A percentile compares a stretch with the other conserved stretches of the same genome.
Evolutionary conservation across 2,329 filamentous ascomycete genomes (phyloP).

Genomic region (Talaromyces atroroseus): DNA sequence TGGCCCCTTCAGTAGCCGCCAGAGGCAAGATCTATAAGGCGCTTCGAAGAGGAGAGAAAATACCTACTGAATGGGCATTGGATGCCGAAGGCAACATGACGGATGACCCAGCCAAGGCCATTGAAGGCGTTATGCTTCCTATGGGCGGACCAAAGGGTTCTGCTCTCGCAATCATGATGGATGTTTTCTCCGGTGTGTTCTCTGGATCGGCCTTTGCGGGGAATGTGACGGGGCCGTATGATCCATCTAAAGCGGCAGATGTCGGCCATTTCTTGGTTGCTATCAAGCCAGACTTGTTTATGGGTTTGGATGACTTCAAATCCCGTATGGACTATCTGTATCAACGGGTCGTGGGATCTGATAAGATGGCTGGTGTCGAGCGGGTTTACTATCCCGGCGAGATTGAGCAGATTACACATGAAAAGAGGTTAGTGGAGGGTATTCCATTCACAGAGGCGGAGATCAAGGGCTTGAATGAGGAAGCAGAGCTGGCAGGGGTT

Average conservation of each 20-base stretch:
- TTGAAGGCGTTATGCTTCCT: constrained; percentile 75
- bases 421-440: constrained; percentile 37
- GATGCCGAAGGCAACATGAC: constrained; percentile 65
- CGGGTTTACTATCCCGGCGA: constrained; percentile 55
- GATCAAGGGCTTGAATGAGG: constrained; percentile 45
- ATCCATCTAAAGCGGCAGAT: constrained; percentile 61
- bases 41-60: constrained; percentile 36
- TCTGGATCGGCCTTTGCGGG: constrained; percentile 75
- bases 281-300: constrained; percentile 68
- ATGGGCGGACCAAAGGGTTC: constrained; percentile 83
- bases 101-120: constrained; percentile 63
- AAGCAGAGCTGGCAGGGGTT: constrained; percentile 42
- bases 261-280: constrained; percentile 70
- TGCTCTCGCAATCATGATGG: constrained; percentile 77
- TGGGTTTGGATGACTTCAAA: constrained; percentile 64
- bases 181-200: constrained; percentile 73
- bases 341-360: constrained; percentile 47
- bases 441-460: constrained; percentile 48
- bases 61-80: constrained; percentile 61
- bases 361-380: constrained; percentile 51
- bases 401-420: constrained; percentile 48
- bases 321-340: constrained; percentile 55
- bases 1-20: constrained; percentile 43
- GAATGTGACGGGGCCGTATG: constrained; percentile 70
- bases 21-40: constrained; percentile 45